A percentile compares a stretch with the other conserved stretches of the same genome.
Conservation (phyloP, 176 grass and related monocot genomes). For the Echinochloa phyllopogon region DNA sequence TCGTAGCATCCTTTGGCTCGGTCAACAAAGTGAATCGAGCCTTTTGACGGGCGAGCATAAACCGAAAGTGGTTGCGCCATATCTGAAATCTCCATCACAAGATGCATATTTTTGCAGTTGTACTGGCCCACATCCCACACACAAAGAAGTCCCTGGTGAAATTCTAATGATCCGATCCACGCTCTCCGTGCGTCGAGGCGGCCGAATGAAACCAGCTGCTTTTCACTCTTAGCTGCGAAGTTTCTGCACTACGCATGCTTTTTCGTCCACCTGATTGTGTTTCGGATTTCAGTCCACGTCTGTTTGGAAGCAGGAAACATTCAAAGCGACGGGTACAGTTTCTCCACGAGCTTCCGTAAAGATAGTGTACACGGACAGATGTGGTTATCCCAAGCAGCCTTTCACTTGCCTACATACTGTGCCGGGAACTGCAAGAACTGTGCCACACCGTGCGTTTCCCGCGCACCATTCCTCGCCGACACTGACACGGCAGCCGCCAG, state of each 20-base stretch:
- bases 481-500: background rate
- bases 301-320: background rate
- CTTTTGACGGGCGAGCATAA: background rate
- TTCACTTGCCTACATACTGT: background rate
- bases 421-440: background rate
- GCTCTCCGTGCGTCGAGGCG: too few relatives aligned
- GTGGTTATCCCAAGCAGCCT: background rate
- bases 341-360: too few relatives aligned
- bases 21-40: background rate
- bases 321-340: background rate
- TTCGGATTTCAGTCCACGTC: too few relatives aligned
- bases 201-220: background rate
- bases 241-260: too few relatives aligned
- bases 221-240: background rate
- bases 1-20: background rate
- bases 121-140: background rate
- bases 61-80: background rate
- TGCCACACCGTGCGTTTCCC: background rate
- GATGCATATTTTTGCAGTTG: background rate
- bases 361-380: too few relatives aligned
- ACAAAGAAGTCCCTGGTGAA: background rate
- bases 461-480: background rate
- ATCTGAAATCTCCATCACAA: background rate
- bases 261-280: too few relatives aligned
- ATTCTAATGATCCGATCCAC: background rate